Conservation (phyloP, 169 alveolate species). For the Cryptosporidium ubiquitum region DNA sequence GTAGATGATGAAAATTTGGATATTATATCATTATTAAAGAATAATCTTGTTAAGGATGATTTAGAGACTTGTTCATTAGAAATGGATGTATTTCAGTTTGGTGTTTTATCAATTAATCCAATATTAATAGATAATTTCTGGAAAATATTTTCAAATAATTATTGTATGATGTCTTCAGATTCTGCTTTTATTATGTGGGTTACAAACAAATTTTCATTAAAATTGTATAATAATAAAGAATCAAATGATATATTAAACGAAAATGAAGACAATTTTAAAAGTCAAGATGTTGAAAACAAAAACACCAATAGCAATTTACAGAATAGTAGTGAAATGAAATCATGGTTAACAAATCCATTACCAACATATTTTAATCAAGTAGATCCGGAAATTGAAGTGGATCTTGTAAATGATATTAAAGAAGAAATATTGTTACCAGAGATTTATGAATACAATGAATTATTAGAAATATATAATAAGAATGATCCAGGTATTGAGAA, state of each 20-base stretch:
- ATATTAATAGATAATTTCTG: not conserved
- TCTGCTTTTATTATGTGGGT: conserved; percentile 51
- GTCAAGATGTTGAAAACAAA: not conserved
- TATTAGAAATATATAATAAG: not conserved
- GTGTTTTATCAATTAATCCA: conserved; percentile 42
- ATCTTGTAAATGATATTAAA: not conserved
- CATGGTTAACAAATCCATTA: conserved; percentile 48
- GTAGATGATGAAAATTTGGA: conserved; percentile 4
- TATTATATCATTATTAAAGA: conserved; percentile 28
- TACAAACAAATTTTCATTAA: conserved; percentile 23
- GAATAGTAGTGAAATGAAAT: not conserved
- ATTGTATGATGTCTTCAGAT: conserved; percentile 20
- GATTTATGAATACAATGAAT: conserved; percentile 23
- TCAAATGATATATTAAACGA: not conserved
- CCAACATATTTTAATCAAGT: conserved; percentile 31
- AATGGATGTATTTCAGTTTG: conserved; percentile 48
- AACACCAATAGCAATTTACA: too few species aligned
- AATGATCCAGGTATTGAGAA: conserved; percentile 2
- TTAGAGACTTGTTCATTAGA: conserved; percentile 19
- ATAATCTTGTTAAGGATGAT: not conserved
- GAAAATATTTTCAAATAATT: not conserved
- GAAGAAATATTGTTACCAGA: conserved; percentile 3
- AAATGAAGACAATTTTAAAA: not conserved
- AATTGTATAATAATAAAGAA: not conserved
- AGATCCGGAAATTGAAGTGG: conserved; percentile 34